These are phyloP conservation scores for Rosa lucieae DNA, from an alignment of 306 rosid genomes.

Conservation along the genomic window DNA sequence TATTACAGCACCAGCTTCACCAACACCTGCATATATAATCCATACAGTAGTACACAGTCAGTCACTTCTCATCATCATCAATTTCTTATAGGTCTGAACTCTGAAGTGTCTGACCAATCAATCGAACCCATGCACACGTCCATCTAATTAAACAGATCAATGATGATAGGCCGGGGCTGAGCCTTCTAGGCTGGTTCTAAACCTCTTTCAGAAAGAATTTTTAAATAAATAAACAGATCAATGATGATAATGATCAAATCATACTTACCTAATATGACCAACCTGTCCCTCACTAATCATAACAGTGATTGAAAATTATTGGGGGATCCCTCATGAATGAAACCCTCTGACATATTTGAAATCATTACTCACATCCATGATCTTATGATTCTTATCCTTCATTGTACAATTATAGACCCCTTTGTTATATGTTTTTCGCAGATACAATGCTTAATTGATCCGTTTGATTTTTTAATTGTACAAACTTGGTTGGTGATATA, in stretches of 20 bases:
- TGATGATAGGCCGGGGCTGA: not conserved
- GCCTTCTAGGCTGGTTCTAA: not conserved
- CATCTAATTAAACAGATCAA: conserved; percentile 17
- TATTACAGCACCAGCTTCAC: conserved; percentile 46
- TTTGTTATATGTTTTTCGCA: not conserved
- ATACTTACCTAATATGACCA: not conserved
- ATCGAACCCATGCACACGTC: conserved; percentile 81
- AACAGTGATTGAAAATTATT: not conserved
- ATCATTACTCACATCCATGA: not conserved
- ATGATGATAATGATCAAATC: not conserved
- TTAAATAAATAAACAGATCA: not conserved
- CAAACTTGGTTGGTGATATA: not conserved
- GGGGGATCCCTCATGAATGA: not conserved
- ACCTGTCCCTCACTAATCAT: not conserved
- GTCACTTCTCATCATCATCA: not conserved
- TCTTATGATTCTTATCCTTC: not conserved
- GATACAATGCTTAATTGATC: not conserved
- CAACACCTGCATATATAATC: not conserved
- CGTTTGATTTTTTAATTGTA: not conserved
- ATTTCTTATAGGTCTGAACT: not conserved
- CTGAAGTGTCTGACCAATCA: not conserved
- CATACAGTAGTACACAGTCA: conserved; percentile 6
- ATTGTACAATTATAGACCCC: not conserved
- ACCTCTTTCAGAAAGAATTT: not conserved
- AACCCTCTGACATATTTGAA: not conserved